Base-by-base conservation (phyloP, 257 asterid genomes). In the Nicotiana noctiflora region DNA sequence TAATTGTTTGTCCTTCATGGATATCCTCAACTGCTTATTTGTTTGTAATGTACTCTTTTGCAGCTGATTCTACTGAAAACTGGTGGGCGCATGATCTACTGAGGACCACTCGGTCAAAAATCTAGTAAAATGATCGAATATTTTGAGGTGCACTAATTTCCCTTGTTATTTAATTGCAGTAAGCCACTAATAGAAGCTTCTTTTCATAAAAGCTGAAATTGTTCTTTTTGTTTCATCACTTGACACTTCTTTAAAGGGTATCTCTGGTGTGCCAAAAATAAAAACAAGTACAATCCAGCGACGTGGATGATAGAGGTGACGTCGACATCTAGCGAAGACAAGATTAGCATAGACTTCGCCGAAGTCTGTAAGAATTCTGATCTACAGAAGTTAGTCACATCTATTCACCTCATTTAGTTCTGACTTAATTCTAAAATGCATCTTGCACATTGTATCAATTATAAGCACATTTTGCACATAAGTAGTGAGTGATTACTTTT, bases 301-400 rank as follows among this genome's bases (percentile, higher is more conserved):
- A 89, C 94, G 49, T 90, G 94, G 94, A 88, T 90, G 90, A 63
- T 90, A 84, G 93, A 90, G 83, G 83, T 90, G 53, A 89, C 89
- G 51, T 90, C 90, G 1, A 79, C 86, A 44, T 92, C 94, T 84
- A 76, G 91, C 40, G 97, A 92, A 85, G 86, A 87, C 53, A 89
- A 86, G 67, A 90, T 85, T 62, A 89, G 88, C 55, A 64, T 92
- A 19, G 90, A 92, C 84, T 92, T 92, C 32, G 87, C 92, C 4
- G 85, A 87, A 56, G 89, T 88, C 60, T 92, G 88, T 83, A 78
- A 81, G 81, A 82, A 82, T 11, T 92, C 95, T 80, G 49, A 80
- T 56, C 74, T 90, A 75, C 81, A 84, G 18, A 75, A 82, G 94
- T 90, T 82, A 87, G 94, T 84, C 31, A 60, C 37, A 49, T 55